Evolutionary conservation across 768 basidiomycete genomes (phyloP).

Genomic region (Chalciporus chontae): DNA sequence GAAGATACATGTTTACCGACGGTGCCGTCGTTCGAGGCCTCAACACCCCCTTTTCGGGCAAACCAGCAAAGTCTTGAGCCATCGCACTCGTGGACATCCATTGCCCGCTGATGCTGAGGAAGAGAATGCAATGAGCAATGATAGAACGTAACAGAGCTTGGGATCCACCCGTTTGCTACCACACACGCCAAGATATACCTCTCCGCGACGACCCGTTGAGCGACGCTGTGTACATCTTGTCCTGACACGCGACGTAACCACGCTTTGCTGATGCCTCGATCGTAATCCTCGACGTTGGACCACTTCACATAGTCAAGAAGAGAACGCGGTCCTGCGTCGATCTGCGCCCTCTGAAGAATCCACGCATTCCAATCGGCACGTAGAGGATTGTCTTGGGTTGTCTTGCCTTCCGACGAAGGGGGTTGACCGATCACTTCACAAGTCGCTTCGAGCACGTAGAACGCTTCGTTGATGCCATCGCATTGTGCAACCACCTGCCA

Average conservation of each 20-base stretch:
- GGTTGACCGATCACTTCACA: constrained; percentile 65
- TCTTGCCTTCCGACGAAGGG: constrained; percentile 5
- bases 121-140: constrained; percentile 4
- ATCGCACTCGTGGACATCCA: constrained; percentile 70
- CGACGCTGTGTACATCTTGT: constrained; percentile 40
- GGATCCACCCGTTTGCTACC: constrained; percentile 60
- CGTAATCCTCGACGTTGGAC: constrained; percentile 71
- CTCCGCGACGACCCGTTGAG: constrained; percentile 50
- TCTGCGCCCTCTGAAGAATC: constrained; percentile 32
- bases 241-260: constrained; percentile 50
- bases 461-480: constrained; percentile 26
- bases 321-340: not conserved
- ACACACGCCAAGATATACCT: constrained; percentile 69
- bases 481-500: constrained; percentile 49
- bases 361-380: constrained; percentile 70
- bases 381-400: constrained; percentile 18
- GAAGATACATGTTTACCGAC: constrained; percentile 57
- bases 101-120: constrained; percentile 57
- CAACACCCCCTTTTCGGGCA: constrained; percentile 21
- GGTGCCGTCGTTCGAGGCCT: constrained; percentile 17
- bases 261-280: constrained; percentile 59
- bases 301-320: constrained; percentile 46
- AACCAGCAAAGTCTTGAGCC: constrained; percentile 66
- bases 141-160: not conserved
- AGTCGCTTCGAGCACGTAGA: constrained; percentile 65